Base-by-base conservation (phyloP, 306 rosid species). In the Ormosia emarginata region DNA sequence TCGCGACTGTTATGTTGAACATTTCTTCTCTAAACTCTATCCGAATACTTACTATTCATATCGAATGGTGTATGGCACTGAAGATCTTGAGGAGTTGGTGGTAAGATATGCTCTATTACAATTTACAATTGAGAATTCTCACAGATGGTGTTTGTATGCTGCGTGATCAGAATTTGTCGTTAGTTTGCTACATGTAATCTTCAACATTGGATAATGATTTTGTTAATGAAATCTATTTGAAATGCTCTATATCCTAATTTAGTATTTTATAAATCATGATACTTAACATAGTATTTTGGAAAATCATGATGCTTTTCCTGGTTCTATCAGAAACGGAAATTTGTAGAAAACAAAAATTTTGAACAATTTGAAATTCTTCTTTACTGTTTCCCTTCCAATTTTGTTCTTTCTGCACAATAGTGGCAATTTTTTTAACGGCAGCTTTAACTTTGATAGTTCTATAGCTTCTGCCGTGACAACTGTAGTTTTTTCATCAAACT, bases 1-100 rank as follows among this genome's bases (percentile, higher is more conserved):
- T 50, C 88, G 13, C 0, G 92, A 89, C 53, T 91, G 98, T 80
- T 88, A 58, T 72, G 90, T 90, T 66, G 90, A 92, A 61, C 94
- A 93, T 82, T 93, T 91, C 84, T 93, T 95, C 90, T 85, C 94
- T 17, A 93, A 85, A 62, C 86, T 90, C 72, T 82, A 93, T 77
- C 96, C 98, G 0, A 69, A 77, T 66, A 81, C 89, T 70, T 95
- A 86, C 80, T 87, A 83, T 87, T 92, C 97, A 39, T 85, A 87
- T 74, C 95, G 89, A 85, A 92, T 92, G 80, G 52, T 90, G 50
- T 92, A 91, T 57, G 75, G 53, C 17, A 88, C 88, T 9, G 91
- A 74, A 82, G 90, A 89, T 84, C 86, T 95, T 59, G 89, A 88
- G 37, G 89, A 36, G 55, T 79, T 86, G 52, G 40, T 89, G 97